These are phyloP conservation scores for Metschnikowia cubensis DNA, from an alignment of 805 yeast genomes.

Conservation along the genomic window DNA sequence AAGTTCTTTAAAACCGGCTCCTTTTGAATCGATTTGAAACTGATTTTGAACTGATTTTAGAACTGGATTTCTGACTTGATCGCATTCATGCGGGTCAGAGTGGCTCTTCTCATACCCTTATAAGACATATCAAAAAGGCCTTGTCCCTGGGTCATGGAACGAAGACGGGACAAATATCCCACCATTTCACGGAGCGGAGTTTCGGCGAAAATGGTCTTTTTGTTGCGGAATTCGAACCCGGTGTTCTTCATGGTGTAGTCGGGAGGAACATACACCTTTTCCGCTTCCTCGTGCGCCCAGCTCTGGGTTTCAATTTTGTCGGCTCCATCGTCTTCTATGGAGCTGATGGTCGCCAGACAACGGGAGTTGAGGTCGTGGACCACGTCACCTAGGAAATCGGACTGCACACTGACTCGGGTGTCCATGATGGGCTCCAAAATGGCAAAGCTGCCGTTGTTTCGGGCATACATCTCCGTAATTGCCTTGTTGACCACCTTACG, in stretches of 20 bases:
- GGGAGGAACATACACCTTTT: slow-evolving; percentile 65
- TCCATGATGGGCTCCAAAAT: slow-evolving; percentile 88
- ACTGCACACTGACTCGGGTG: slow-evolving; percentile 60
- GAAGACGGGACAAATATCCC: slow-evolving; percentile 72
- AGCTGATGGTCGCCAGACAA: slow-evolving; percentile 68
- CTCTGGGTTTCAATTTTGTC: slow-evolving; percentile 33
- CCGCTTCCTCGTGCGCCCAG: slow-evolving; percentile 56
- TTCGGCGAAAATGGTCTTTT: slow-evolving; percentile 64
- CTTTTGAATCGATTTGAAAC: too few species aligned
- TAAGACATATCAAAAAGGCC: slow-evolving; percentile 80
- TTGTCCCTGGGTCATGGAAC: slow-evolving; percentile 87
- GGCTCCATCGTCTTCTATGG: slow-evolving; percentile 61
- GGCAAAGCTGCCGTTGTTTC: slow-evolving; percentile 33
- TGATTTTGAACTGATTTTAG: not conserved
- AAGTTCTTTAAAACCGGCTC: too few species aligned
- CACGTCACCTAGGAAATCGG: slow-evolving; percentile 75
- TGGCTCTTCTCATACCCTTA: slow-evolving; percentile 65
- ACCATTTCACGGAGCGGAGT: slow-evolving; percentile 89
- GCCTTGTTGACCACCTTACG: slow-evolving; percentile 31
- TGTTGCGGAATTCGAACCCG: slow-evolving; percentile 27
- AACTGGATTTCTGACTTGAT: slow-evolving; percentile 15
- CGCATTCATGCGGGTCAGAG: slow-evolving; percentile 18
- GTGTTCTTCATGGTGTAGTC: slow-evolving; percentile 55
- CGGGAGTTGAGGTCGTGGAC: slow-evolving; percentile 79
- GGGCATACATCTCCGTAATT: slow-evolving; percentile 21